Percentiles rank a stretch among this genome's conserved stretches.
These are phyloP conservation scores for Chlorella sp. DNA, from an alignment of 139 green algal species.

Conservation along the genomic window DNA sequence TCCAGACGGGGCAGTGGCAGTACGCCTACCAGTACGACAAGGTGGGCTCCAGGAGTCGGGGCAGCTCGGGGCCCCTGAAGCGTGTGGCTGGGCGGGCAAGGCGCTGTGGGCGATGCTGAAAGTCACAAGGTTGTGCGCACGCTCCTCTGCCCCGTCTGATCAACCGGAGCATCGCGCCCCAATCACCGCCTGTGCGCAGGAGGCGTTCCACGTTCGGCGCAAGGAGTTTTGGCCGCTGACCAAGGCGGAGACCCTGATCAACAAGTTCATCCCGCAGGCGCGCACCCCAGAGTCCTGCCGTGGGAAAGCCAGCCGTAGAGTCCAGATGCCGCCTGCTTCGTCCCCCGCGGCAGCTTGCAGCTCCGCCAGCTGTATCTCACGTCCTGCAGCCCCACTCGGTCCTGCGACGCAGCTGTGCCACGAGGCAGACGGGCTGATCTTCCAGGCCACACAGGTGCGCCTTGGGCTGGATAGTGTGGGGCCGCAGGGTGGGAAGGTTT, in stretches of 20 bases:
- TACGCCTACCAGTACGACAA: slow-evolving; percentile 41
- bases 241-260: slow-evolving; percentile 57
- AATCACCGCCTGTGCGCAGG: slow-evolving; percentile 36
- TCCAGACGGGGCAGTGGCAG: slow-evolving; percentile 24
- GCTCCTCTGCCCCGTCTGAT: no score
- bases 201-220: slow-evolving; percentile 77
- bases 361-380: no score
- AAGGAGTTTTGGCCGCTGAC: slow-evolving; percentile 93
- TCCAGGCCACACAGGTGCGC: slow-evolving; percentile 61
- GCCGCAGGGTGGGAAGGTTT: background rate
- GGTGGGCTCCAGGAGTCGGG: slow-evolving; percentile 10
- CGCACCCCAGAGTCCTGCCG: no score
- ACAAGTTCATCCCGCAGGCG: slow-evolving; percentile 73
- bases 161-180: no score
- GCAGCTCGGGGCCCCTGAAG: no score
- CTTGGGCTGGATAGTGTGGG: background rate
- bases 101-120: no score
- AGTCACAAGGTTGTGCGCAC: no score
- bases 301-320: no score
- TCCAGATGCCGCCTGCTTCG: no score
- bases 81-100: no score
- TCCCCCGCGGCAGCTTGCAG: no score
- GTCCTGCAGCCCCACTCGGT: no score
- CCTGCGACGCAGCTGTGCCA: slow-evolving; percentile 65
- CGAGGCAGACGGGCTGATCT: slow-evolving; percentile 96